Conservation (phyloP, 176 grass and related monocot genomes). For the Bromus sterilis region DNA sequence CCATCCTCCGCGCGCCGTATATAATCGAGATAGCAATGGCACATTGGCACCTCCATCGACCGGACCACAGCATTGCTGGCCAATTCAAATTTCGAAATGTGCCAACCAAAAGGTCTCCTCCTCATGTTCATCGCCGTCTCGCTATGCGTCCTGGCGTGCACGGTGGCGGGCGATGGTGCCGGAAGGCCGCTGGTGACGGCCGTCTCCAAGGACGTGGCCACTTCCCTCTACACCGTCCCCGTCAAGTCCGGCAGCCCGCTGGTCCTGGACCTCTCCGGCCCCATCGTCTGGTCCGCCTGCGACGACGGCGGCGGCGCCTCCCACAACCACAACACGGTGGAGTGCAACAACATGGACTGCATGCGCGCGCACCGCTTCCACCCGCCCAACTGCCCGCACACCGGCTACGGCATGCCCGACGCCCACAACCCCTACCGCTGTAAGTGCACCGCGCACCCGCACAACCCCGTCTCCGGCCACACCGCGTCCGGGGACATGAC, state of each 20-base stretch:
- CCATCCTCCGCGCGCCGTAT: neutral
- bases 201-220: constrained; percentile 34
- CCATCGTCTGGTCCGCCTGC: constrained; percentile 43
- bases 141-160: neutral
- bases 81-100: neutral
- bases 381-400: constrained; percentile 24
- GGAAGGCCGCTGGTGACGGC: constrained; percentile 14
- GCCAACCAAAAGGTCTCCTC: neutral
- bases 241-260: constrained; percentile 7
- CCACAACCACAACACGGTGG: constrained; percentile 19
- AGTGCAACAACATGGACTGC: constrained; percentile 26
- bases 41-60: neutral
- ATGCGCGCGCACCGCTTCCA: constrained; percentile 37
- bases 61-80: too few relatives aligned
- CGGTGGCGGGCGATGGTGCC: neutral
- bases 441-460: constrained; percentile 35
- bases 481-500: constrained; percentile 25
- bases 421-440: constrained; percentile 6
- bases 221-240: constrained; percentile 18
- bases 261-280: constrained; percentile 49
- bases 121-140: neutral
- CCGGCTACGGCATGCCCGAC: constrained; percentile 20
- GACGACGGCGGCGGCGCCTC: neutral
- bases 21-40: neutral
- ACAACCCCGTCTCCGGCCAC: constrained; percentile 32